phyloP scores from a whole-genome alignment of 2,329 filamentous ascomycete species.

The Emmonsiellopsis sp. region DNA sequence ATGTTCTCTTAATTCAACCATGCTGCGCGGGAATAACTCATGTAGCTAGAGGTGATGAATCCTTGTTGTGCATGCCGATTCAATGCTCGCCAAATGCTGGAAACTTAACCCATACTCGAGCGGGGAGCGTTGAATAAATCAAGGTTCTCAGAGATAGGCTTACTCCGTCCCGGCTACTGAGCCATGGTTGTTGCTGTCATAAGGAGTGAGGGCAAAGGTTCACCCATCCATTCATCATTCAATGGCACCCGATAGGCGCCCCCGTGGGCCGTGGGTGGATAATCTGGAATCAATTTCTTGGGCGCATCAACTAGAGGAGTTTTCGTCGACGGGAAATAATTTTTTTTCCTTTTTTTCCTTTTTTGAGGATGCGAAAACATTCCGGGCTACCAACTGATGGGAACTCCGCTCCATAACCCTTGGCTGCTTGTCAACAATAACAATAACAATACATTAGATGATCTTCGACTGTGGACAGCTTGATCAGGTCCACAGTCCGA shows the following conservation, averaged over 20 bases:
- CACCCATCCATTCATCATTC: too few relatives aligned
- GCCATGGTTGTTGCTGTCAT: too few relatives aligned
- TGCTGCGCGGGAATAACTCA: not conserved
- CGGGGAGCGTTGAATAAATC: not conserved
- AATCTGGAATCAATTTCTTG: too few relatives aligned
- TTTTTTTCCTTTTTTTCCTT: not conserved
- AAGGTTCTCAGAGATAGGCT: not conserved
- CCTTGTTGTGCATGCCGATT: not conserved
- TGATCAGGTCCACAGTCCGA: not conserved
- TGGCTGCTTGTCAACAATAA: too few relatives aligned
- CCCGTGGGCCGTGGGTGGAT: too few relatives aligned
- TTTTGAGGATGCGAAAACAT: not conserved
- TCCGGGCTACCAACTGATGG: not conserved
- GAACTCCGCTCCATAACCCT: not conserved
- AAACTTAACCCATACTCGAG: not conserved
- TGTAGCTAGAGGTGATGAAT: not conserved
- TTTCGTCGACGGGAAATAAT: too few relatives aligned
- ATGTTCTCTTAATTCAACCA: not conserved
- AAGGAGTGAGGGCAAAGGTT: not conserved
- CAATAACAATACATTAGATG: not conserved
- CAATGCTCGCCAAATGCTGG: not conserved
- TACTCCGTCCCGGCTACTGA: too few relatives aligned
- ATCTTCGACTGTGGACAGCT: not conserved
- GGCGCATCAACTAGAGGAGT: too few relatives aligned
- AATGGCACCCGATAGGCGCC: too few relatives aligned